Conservation (phyloP, 2,329 filamentous ascomycete species). For the Ophiostoma quercus region DNA sequence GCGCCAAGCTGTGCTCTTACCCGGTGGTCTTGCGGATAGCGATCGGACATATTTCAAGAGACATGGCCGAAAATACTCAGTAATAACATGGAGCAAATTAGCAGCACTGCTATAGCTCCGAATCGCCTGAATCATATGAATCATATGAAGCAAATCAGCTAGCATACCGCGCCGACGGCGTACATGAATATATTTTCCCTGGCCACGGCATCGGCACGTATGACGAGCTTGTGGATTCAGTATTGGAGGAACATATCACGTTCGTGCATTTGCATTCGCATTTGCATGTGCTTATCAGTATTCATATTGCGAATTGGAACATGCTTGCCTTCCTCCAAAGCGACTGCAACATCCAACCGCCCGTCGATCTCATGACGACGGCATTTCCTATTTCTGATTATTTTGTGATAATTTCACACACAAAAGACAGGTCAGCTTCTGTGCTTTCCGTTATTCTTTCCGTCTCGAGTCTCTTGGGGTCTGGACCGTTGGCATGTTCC, state of each 20-base stretch:
- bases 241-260: not conserved
- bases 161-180: not conserved
- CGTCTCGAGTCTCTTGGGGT: not conserved
- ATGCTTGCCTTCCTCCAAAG: not conserved
- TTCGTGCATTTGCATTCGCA: not conserved
- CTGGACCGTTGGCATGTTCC: constrained; percentile 5
- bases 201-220: constrained; percentile 3
- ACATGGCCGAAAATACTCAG: not conserved
- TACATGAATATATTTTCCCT: not conserved
- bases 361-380: not conserved
- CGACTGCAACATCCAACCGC: not conserved
- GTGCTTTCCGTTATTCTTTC: not conserved
- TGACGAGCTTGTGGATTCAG: not conserved
- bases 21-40: not conserved
- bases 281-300: not conserved
- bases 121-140: not conserved
- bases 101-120: not conserved
- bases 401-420: not conserved
- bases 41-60: not conserved
- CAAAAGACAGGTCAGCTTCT: not conserved
- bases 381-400: not conserved
- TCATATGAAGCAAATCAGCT: not conserved
- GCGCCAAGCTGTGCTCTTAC: not conserved
- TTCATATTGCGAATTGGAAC: not conserved
- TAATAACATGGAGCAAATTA: not conserved